phyloP scores from a whole-genome alignment of 441 rosid species.

The Omphalea diandra region DNA sequence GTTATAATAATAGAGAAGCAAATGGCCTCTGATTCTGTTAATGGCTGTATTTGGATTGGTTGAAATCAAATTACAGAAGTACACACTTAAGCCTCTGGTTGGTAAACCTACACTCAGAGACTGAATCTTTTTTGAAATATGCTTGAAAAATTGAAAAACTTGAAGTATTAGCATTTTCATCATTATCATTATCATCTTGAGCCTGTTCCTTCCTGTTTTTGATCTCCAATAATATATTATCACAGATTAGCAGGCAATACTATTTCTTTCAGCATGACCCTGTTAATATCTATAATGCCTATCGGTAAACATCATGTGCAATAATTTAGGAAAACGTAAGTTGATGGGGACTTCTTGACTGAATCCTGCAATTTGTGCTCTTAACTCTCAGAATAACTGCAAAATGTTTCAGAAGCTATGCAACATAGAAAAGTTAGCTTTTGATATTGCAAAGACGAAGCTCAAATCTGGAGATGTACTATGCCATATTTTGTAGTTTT shows the following conservation, averaged over 20 bases:
- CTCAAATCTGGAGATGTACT: not conserved
- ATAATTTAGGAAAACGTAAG: not conserved
- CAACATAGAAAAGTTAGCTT: not conserved
- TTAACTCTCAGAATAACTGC: not conserved
- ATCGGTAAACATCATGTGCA: not conserved
- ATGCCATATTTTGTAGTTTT: not conserved
- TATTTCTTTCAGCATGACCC: no score
- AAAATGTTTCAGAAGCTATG: not conserved
- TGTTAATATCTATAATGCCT: not conserved
- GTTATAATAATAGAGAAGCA: not conserved
- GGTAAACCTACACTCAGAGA: not conserved
- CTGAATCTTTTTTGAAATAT: not conserved
- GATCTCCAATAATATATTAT: not conserved
- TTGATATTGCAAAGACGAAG: not conserved
- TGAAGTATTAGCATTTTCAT: not conserved
- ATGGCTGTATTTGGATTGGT: not conserved
- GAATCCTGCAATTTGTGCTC: not conserved
- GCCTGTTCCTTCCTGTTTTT: not conserved
- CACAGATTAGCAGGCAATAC: not conserved
- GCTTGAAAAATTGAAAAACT: not conserved
- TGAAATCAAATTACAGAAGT: not conserved
- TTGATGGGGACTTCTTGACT: not conserved
- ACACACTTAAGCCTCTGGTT: not conserved
- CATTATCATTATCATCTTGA: not conserved
- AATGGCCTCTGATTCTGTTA: slow-evolving; percentile 5